A percentile compares a stretch with the other conserved stretches of the same genome.
phyloP scores from a whole-genome alignment of 345 rosid genomes.

The thale cress (Arabidopsis thaliana) region DNA sequence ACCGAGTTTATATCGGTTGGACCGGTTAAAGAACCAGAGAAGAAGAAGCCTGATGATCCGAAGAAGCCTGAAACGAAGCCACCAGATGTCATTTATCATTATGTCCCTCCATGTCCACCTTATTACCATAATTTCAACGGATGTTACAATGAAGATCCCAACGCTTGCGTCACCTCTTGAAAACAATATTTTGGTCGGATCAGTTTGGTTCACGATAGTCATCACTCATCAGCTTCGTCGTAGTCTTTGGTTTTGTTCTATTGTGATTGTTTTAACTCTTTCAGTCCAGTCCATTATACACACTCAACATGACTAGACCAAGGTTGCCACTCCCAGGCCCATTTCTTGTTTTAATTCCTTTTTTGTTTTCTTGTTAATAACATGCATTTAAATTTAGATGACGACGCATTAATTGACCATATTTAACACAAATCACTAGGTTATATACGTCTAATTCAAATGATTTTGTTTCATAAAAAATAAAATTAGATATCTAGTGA shows the following conservation, averaged over 20 bases:
- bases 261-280: background rate
- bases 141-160: slow-evolving; percentile 4
- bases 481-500: background rate
- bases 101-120: slow-evolving; percentile 1
- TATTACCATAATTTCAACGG: slow-evolving; percentile 8
- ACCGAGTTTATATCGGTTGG: slow-evolving; percentile 64
- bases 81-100: background rate
- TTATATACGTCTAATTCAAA: background rate
- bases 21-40: slow-evolving; percentile 66
- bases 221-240: background rate
- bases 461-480: background rate
- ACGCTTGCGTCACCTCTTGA: slow-evolving; percentile 12
- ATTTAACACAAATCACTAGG: too few species aligned
- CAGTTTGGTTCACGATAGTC: background rate
- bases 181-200: background rate
- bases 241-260: background rate
- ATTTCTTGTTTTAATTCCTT: too few species aligned
- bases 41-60: slow-evolving; percentile 33
- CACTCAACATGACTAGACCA: background rate
- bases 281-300: background rate
- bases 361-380: too few species aligned
- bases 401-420: too few species aligned
- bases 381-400: too few species aligned
- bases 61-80: background rate
- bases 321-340: background rate